Percentiles rank a stretch among this genome's conserved stretches.
These are phyloP conservation scores for Trichoderma guizhouense DNA, from an alignment of 2,329 filamentous ascomycete species.

Conservation along the genomic window DNA sequence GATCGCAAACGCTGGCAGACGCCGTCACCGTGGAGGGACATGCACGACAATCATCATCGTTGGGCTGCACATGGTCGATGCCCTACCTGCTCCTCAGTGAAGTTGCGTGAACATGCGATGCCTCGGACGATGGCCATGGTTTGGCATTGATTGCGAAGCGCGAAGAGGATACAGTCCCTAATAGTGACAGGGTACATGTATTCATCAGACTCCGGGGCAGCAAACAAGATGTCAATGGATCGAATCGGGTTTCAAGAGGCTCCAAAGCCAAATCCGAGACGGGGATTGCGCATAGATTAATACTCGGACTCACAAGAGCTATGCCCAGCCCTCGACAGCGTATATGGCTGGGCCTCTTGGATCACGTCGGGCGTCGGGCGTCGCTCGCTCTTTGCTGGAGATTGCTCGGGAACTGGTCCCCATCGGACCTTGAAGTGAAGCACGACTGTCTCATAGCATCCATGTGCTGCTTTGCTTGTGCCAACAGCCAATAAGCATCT, in stretches of 20 bases:
- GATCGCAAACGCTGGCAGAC: background rate
- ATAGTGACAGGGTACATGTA: background rate
- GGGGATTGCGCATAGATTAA: background rate
- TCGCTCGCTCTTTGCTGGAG: constrained; percentile 7
- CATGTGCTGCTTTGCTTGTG: background rate
- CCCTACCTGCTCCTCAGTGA: background rate
- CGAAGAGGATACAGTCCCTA: background rate
- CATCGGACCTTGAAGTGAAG: constrained; percentile 3
- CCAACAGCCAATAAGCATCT: background rate
- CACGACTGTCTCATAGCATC: background rate
- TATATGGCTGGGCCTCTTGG: background rate
- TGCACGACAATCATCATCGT: background rate
- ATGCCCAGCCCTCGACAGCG: background rate
- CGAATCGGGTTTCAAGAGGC: background rate
- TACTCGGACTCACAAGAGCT: background rate
- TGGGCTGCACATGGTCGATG: background rate
- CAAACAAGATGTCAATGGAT: background rate
- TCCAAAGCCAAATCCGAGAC: background rate
- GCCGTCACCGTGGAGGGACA: background rate
- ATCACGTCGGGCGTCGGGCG: background rate
- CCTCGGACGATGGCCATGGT: background rate
- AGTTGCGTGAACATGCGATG: background rate
- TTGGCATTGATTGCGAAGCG: background rate
- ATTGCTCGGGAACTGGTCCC: constrained; percentile 6
- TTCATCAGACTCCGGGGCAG: background rate